Evolutionary conservation across 2,329 filamentous ascomycete genomes (phyloP), one percentile per base, ranked within the genome.

Genomic region (Penicillium rolfsii): DNA sequence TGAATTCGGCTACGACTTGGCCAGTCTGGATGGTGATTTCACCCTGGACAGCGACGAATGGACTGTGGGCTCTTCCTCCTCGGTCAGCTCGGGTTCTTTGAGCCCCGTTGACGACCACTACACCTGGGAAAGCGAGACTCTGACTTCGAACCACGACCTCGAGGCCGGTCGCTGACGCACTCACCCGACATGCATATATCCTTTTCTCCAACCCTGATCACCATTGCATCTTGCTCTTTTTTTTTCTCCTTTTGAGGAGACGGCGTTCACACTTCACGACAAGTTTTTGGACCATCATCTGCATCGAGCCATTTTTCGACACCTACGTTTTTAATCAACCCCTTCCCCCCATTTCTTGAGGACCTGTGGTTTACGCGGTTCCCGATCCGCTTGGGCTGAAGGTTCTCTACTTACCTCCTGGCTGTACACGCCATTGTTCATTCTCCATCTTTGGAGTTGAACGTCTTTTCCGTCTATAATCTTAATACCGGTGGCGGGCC

Each of bases 11-110:
- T 85, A 86, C 64, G 83, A 81, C 61, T 76, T 87, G 64, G 81
- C 84, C 55, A 83, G 82, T 56, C 79, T 87, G 46, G 84, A 86
- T 65, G 84, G 84, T 33, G 79, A 81, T 36, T 79, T 82, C 64
- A 80, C 84, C 49, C 83, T 85, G 54, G 88, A 93, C 67, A 92
- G 89, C 70, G 93, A 96, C 69, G 92, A 95, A 71, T 97, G 93
- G 93, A 94, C 92, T 8, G 85, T 94, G 49, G 92, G 91, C 62
- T 95, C 91, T 68, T 93, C 88, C 57, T 95, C 91, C 0, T 88
- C 86, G 41, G 86, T 90, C 73, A 90, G 88, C 41, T 89, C 85
- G 26, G 85, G 85, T 53, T 86, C 84, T 53, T 74, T 86, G 55
- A 88, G 86, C 70, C 86, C 85, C 24, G 83, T 85, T 35, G 85